Base-by-base conservation (phyloP, 75 land plant genomes). In the Sequoiadendron giganteum region DNA sequence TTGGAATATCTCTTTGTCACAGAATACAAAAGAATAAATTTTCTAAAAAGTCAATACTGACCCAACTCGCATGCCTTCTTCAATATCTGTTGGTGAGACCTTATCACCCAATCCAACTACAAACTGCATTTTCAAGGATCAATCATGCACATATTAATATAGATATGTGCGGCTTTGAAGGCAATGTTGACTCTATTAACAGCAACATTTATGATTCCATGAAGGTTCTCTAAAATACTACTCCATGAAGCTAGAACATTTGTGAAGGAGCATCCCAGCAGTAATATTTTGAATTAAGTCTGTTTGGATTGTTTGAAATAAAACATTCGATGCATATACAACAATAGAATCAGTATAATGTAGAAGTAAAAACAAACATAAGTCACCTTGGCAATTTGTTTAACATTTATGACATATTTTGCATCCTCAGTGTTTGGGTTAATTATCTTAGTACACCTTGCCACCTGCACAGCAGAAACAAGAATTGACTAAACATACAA, bases 21-120 rank as follows among this genome's bases (percentile, higher is more conserved):
- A 38, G 32, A 83, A 25, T 8, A 83, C 3, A 83, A 6, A 36
- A 38, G 48, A n/a, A 42, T 38, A 28, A 16, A 28, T 45, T 73
- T 42, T 3, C 13, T 30, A 5, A 8, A 38, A 86, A 25, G 16
- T 28, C 70, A 48, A 25, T n/a, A 75, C 93, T 75, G 92, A 98
- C 99, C 99, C 99, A 42, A 98, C 99, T 83, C 99, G 99, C 99
- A 98, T 98, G 86, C 99, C 99, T 88, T 98, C 99, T 88, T 98
- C 99, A 82, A 98, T 98, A 92, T 98, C 99, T 78, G 99, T 98
- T 7, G 99, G 99, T 18, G 99, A 96, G 75, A 98, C 99, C 88
- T 95, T 98, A 80, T 98, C 99, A 13, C 99, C 99, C 78, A 98
- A 89, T 15, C 99, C 99, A 87, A 98, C 99, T 86, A 98, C 99